Conservation (phyloP, 2,329 filamentous ascomycete species). For the Calonectria honghensis region DNA sequence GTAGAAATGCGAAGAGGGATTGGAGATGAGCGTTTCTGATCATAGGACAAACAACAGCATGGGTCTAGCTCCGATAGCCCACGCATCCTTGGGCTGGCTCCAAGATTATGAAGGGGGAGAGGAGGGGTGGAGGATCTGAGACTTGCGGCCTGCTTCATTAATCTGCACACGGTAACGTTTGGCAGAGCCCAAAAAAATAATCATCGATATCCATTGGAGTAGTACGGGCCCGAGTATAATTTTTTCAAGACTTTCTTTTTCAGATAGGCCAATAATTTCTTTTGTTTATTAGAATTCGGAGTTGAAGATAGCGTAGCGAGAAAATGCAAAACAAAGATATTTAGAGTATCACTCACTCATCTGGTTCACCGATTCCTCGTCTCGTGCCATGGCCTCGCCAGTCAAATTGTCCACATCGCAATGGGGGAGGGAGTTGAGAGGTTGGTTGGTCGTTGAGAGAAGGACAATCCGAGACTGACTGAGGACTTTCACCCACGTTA, state of each 20-base stretch:
- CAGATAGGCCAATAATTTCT: conserved; percentile 11
- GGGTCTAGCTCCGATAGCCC: conserved; percentile 13
- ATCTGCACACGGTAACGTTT: conserved; percentile 9
- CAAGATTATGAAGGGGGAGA: conserved; percentile 2
- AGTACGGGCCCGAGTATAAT: conserved; percentile 20
- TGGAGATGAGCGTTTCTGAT: background rate
- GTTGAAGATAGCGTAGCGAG: conserved; percentile 22
- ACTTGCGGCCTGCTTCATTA: conserved; percentile 28
- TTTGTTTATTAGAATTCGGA: conserved; percentile 23
- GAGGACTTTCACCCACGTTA: background rate
- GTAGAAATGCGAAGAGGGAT: background rate
- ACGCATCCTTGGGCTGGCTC: conserved; percentile 23
- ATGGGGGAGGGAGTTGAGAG: background rate
- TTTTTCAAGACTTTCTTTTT: conserved; percentile 13
- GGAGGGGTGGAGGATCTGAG: conserved; percentile 1
- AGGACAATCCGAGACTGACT: background rate
- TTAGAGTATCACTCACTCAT: background rate
- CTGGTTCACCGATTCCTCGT: background rate
- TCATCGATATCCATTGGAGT: conserved; percentile 20
- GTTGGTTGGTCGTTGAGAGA: background rate
- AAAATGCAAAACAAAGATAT: conserved; percentile 4
- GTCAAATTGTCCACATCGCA: background rate
- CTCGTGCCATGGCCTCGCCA: background rate
- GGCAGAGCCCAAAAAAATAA: conserved; percentile 19
- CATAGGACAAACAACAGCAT: conserved; percentile 12